phyloP scores from a whole-genome alignment of 163 green algal genomes.

The Chloroidium sp. region DNA sequence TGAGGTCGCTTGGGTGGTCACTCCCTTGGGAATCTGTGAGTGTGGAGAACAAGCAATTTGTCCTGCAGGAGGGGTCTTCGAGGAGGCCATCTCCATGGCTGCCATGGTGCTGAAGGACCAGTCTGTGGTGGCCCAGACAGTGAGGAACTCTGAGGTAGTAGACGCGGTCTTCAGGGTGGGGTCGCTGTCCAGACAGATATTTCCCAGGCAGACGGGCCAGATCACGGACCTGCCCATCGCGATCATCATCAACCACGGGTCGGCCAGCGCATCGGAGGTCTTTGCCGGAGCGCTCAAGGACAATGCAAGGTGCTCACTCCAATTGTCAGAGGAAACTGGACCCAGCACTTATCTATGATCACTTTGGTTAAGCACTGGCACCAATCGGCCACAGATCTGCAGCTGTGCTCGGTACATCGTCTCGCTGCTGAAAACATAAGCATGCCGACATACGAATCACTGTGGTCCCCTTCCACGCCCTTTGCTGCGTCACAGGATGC shows the following conservation, averaged over 20 bases:
- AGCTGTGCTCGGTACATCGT: not conserved
- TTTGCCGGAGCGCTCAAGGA: conserved; percentile 50
- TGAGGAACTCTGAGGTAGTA: conserved; percentile 18
- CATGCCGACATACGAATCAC: too few species aligned
- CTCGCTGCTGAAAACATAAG: too few species aligned
- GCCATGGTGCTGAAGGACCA: conserved; percentile 28
- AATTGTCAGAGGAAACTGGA: not conserved
- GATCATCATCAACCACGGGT: conserved; percentile 42
- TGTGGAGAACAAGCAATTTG: too few species aligned
- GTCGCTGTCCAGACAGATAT: conserved; percentile 16
- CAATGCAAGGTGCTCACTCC: conserved; percentile 26
- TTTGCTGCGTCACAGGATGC: too few species aligned
- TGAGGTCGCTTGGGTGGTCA: too few species aligned
- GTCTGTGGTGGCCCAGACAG: conserved; percentile 22
- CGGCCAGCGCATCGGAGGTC: conserved; percentile 42
- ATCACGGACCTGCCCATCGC: conserved; percentile 35
- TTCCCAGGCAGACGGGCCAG: conserved; percentile 15
- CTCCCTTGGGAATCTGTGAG: too few species aligned
- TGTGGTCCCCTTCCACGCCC: too few species aligned
- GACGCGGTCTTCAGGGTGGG: conserved; percentile 8
- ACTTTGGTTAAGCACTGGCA: not conserved
- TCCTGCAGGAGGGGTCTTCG: conserved; percentile 48
- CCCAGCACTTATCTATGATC: not conserved
- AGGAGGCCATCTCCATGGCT: conserved; percentile 46
- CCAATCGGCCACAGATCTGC: not conserved